Conservation (phyloP, 1,284 basidiomycete genomes). For the Heterobasidion parviporum region DNA sequence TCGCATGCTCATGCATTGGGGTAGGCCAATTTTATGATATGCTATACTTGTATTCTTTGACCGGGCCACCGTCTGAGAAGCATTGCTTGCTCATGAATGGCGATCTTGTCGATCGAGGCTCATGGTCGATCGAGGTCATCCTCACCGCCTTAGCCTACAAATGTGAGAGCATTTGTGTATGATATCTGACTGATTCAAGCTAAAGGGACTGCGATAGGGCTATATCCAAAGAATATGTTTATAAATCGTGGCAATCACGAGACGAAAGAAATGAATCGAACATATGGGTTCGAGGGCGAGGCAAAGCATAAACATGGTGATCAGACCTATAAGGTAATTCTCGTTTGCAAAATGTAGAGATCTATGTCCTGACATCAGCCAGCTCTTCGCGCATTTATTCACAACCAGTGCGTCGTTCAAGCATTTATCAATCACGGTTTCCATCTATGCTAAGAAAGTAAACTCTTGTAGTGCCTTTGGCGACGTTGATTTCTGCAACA, state of each 20-base stretch:
- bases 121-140: conserved; percentile 96
- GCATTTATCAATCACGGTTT: neutral
- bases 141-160: conserved; percentile 94
- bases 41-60: conserved; percentile 80
- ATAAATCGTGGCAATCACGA: conserved; percentile 98
- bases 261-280: conserved; percentile 84
- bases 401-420: conserved; percentile 61
- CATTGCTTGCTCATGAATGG: conserved; percentile 92
- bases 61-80: conserved; percentile 73
- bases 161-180: conserved; percentile 43
- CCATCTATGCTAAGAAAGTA: neutral
- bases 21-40: conserved; percentile 93
- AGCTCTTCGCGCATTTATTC: conserved; percentile 91
- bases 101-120: conserved; percentile 95
- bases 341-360: neutral
- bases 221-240: conserved; percentile 82
- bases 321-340: conserved; percentile 71
- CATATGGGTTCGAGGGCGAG: conserved; percentile 96
- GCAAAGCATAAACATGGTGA: conserved; percentile 94
- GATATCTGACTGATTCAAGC: conserved; percentile 1
- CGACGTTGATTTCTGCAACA: conserved; percentile 77
- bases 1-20: conserved; percentile 4
- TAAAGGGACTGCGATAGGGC: conserved; percentile 41
- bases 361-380: conserved; percentile 5
- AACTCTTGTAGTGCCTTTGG: conserved; percentile 66